Percentiles rank a stretch among this genome's conserved stretches.
phyloP scores from a whole-genome alignment of 345 rosid species.

The Arabis hirsuta region DNA sequence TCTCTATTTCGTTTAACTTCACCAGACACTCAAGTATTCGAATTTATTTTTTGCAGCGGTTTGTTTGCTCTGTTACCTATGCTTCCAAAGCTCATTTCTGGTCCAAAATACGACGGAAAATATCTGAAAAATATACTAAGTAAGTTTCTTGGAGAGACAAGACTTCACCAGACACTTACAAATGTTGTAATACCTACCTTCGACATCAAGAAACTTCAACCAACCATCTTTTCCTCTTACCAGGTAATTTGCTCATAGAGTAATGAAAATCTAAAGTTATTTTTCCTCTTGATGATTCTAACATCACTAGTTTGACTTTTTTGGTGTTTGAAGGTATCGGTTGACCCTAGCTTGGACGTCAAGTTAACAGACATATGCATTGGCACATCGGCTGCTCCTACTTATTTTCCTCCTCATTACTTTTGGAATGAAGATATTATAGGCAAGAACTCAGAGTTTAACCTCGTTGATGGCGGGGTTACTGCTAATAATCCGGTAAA shows the following conservation, averaged over 20 bases:
- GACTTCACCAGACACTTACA: constrained; percentile 63
- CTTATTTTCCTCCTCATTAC: constrained; percentile 60
- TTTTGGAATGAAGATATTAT: constrained; percentile 53
- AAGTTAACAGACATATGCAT: constrained; percentile 66
- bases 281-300: constrained; percentile 41
- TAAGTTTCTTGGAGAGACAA: constrained; percentile 46
- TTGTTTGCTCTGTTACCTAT: no score
- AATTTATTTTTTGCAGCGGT: no score
- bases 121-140: constrained; percentile 50
- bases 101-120: constrained; percentile 72
- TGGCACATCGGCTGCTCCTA: constrained; percentile 79
- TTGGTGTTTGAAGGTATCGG: no score
- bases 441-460: constrained; percentile 53
- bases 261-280: no score
- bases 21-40: no score
- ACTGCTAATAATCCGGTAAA: constrained; percentile 75
- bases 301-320: no score
- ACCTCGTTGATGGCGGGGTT: constrained; percentile 74
- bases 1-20: no score
- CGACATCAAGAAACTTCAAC: constrained; percentile 72
- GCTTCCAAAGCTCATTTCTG: constrained; percentile 50
- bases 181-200: constrained; percentile 69
- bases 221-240: constrained; percentile 65
- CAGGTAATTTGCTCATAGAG: no score
- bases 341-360: constrained; percentile 52